Base-by-base conservation (phyloP, 2,329 filamentous ascomycete species). In the Penicillium occitanis region DNA sequence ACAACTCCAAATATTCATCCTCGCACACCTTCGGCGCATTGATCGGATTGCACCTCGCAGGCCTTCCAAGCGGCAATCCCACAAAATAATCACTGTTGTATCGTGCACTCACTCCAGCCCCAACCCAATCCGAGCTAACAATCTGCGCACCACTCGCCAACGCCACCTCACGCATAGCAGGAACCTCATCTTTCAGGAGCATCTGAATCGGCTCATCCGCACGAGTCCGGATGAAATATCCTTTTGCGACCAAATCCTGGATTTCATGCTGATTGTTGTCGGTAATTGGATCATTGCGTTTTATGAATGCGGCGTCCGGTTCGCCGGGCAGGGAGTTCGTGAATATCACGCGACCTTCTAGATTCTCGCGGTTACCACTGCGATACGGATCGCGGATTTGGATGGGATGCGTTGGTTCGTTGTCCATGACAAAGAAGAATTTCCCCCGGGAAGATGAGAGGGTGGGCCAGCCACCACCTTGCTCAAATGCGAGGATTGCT, bases 391-490 rank as follows among this genome's bases (percentile, higher is more conserved):
- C 62, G 8, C 66, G 61, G 33, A 67, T 62, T 28, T 65, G 57
- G 25, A 67, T 65, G n/a, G 66, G 66, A 50, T 67, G 66, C 1
- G 61, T 67, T 8, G 66, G 66, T 30, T 67, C 66, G 48, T 67
- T 67, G 66, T 67, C 66, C 66, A 67, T 67, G 10, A 67, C 48
- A 35, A 67, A 67, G n/a, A 67, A 65, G 7, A 67, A 30, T 51
- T 67, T 67, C 1, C 66, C 66, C 7, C 66, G 66, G 3, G 62
- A 57, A 10, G 61, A 61, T 3, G 61, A 53, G 3, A 67, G 28
- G 25, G 55, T 65, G 6, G 66, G 66, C 66, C 66, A 67, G 53
- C 65, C 65, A 37, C 61, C 66, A 62, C 61, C 66, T 8, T 48
- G 30, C 17, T 64, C 55, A 44, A 44, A 42, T 13, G 62, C 50